These are phyloP conservation scores for Chaetomium tenue DNA, from an alignment of 495 filamentous ascomycete genomes.

Conservation along the genomic window DNA sequence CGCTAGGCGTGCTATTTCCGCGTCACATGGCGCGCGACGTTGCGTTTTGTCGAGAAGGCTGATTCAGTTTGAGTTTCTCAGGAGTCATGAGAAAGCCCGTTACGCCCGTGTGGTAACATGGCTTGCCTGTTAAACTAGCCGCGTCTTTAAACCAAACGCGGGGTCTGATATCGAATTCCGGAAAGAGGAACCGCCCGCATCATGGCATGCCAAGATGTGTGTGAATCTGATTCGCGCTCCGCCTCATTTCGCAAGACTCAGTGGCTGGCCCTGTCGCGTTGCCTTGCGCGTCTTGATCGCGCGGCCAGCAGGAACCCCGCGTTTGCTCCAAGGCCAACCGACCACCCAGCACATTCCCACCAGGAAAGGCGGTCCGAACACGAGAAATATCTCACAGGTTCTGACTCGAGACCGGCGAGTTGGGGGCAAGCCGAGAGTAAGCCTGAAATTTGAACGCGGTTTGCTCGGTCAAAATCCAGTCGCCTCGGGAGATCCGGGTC, in stretches of 20 bases:
- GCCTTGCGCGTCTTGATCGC: slow-evolving; percentile 3
- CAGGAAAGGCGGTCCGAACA: too few relatives aligned
- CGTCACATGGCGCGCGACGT: slow-evolving; percentile 33
- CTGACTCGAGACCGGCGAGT: not conserved
- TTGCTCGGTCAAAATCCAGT: not conserved
- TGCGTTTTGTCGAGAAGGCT: slow-evolving; percentile 10
- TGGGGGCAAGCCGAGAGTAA: not conserved
- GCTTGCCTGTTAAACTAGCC: not conserved
- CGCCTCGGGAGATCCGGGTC: slow-evolving; percentile 11
- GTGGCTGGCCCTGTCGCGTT: slow-evolving; percentile 6
- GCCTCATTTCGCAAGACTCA: slow-evolving; percentile 2
- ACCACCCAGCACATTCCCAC: too few relatives aligned
- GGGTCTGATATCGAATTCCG: not conserved
- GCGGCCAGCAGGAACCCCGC: too few relatives aligned
- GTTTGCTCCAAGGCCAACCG: too few relatives aligned
- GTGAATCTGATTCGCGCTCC: slow-evolving; percentile 12
- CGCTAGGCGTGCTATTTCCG: slow-evolving; percentile 23
- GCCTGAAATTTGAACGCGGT: not conserved
- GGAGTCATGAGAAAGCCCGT: not conserved
- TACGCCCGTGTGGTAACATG: not conserved
- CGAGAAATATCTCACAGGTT: not conserved
- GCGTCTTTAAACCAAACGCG: not conserved
- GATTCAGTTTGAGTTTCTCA: not conserved
- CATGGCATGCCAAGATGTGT: not conserved
- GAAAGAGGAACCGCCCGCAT: not conserved